Base-by-base conservation (phyloP, 306 rosid genomes). In the Cicer chorassanicum region DNA sequence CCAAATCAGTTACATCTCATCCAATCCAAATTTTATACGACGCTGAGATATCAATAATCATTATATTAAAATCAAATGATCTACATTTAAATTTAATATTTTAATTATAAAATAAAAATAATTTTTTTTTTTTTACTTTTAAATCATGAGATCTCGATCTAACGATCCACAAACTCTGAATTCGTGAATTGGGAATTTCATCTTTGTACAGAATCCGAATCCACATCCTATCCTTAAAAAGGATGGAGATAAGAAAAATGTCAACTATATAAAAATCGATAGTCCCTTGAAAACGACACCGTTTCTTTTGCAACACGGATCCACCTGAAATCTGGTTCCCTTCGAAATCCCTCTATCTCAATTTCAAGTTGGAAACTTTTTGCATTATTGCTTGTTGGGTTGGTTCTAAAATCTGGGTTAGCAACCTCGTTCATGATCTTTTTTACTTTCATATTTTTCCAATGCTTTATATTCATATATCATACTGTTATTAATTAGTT, bases 281-380 rank as follows among this genome's bases (percentile, higher is more conserved):
- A 38, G 39, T 11, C 55, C 6, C 42, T 24, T 61, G 0, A n/a
- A 64, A 6, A 76, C 82, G 81, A 66, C 78, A 71, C 50, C 85
- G 83, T 77, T 68, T 73, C 24, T 18, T 60, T 19, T 50, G 51
- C 65, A 24, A 61, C 70, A 1, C 70, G 53, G 82, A 44, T 76
- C 80, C 51, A 39, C 62, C 77, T n/a, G 65, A 70, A 18, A 41
- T 56, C 13, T 57, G 24, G 21, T 10, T 65, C 41, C 6, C n/a
- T 68, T 48, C 46, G 11, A 12, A 4, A 12, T 34, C 21, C 51
- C 66, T 49, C 14, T 34, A 2, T 57, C 59, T 65, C 54, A 24
- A 38, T 74, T 15, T 40, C 68, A 65, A 64, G 43, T 60, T 67
- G n/a, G 34, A 70, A 65, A 9, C 60, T 57, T 70, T 62, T 63